These are phyloP conservation scores for Nepenthes mirabilis DNA, from an alignment of 148 eudicot genomes.

Conservation along the genomic window DNA sequence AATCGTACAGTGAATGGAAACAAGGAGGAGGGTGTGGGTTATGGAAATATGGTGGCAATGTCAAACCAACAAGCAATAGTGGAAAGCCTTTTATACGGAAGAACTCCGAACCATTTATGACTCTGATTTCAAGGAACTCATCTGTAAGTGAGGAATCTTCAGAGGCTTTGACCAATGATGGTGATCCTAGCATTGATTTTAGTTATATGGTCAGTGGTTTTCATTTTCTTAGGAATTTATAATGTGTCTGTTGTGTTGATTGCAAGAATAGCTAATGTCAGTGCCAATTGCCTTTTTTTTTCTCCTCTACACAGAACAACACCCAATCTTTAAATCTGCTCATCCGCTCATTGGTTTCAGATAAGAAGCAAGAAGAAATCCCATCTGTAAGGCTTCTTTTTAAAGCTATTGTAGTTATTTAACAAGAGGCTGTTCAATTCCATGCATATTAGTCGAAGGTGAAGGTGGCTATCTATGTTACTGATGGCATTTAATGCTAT, in stretches of 20 bases:
- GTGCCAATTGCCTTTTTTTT: background rate
- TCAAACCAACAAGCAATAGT: slow-evolving; percentile 23
- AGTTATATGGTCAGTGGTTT: slow-evolving; percentile 40
- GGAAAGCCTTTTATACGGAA: slow-evolving; percentile 43
- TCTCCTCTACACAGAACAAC: slow-evolving; percentile 29
- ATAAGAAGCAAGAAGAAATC: slow-evolving; percentile 72
- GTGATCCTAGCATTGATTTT: slow-evolving; percentile 34
- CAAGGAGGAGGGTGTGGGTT: slow-evolving; percentile 53
- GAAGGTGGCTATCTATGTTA: background rate
- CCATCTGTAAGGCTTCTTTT: slow-evolving; percentile 42
- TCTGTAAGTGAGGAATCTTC: slow-evolving; percentile 43
- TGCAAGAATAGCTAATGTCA: background rate
- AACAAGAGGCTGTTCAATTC: background rate
- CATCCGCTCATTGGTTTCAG: slow-evolving; percentile 53
- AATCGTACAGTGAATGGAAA: slow-evolving; percentile 63
- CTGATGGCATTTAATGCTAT: too few species aligned
- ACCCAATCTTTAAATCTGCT: slow-evolving; percentile 38
- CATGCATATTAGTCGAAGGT: background rate
- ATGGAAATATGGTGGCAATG: slow-evolving; percentile 45
- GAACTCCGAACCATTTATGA: slow-evolving; percentile 59
- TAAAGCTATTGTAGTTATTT: background rate
- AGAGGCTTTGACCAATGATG: slow-evolving; percentile 24
- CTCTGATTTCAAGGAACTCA: slow-evolving; percentile 43
- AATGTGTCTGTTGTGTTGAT: background rate
- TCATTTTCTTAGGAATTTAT: background rate